phyloP scores from a whole-genome alignment of 768 basidiomycete species.

The Tricholoma furcatifolium region DNA sequence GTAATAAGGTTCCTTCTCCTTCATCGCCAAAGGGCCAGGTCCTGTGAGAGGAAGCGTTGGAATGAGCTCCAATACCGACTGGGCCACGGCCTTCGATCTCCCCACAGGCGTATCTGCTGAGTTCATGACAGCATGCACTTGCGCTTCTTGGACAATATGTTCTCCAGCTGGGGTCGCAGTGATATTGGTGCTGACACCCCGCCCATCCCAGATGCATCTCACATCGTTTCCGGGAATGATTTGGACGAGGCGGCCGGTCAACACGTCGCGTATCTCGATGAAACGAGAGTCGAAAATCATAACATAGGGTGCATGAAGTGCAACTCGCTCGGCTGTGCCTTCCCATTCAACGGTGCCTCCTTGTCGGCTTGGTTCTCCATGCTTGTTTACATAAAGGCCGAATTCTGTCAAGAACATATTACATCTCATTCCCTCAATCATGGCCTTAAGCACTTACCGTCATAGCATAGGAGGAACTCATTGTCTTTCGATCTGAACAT shows the following conservation, averaged over 20 bases:
- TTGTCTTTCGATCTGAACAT: slow-evolving; percentile 93
- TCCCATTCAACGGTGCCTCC: slow-evolving; percentile 92
- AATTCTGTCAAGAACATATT: slow-evolving; percentile 57
- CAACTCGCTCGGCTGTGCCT: slow-evolving; percentile 85
- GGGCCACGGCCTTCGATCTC: slow-evolving; percentile 52
- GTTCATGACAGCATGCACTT: slow-evolving; percentile 87
- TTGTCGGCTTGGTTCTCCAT: slow-evolving; percentile 81
- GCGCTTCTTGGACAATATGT: slow-evolving; percentile 69
- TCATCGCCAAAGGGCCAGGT: slow-evolving; percentile 27
- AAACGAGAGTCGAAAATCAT: slow-evolving; percentile 89
- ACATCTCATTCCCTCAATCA: background rate
- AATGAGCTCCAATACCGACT: slow-evolving; percentile 77
- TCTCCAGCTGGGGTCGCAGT: slow-evolving; percentile 62
- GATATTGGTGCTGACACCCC: slow-evolving; percentile 56
- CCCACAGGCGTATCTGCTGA: slow-evolving; percentile 45
- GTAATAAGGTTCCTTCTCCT: slow-evolving; percentile 4
- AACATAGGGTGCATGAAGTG: slow-evolving; percentile 88
- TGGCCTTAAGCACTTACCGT: slow-evolving; percentile 53
- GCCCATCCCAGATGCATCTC: slow-evolving; percentile 90
- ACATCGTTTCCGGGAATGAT: slow-evolving; percentile 85
- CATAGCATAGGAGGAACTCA: slow-evolving; percentile 92
- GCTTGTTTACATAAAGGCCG: slow-evolving; percentile 91
- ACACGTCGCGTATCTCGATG: slow-evolving; percentile 88
- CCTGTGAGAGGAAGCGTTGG: slow-evolving; percentile 71
- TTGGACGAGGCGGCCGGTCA: slow-evolving; percentile 79